phyloP scores from a whole-genome alignment of 306 rosid genomes.

The Hippophae rhamnoides region DNA sequence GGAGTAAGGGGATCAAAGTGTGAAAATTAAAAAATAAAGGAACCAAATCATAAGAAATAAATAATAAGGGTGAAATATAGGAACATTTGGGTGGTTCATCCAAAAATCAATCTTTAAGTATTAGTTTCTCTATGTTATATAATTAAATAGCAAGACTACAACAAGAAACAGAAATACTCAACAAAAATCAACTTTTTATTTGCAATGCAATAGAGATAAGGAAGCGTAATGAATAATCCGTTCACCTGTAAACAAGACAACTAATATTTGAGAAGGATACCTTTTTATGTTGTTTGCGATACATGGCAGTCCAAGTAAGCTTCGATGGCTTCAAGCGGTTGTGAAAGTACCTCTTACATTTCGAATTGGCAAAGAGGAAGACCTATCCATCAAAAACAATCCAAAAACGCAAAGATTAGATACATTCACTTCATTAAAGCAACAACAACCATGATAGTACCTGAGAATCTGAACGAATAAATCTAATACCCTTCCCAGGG shows the following conservation, averaged over 20 bases:
- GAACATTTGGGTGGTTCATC: no score
- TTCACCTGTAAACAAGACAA: not conserved
- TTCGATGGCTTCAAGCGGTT: constrained; percentile 44
- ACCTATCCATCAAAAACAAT: constrained; percentile 14
- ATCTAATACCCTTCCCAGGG: constrained; percentile 78
- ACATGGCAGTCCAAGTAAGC: constrained; percentile 51
- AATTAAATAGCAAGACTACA: no score
- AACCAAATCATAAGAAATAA: no score
- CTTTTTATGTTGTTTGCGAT: constrained; percentile 46
- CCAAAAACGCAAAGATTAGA: not conserved
- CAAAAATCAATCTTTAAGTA: no score
- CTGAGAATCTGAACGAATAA: constrained; percentile 82
- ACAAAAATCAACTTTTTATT: no score
- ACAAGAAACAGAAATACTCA: no score
- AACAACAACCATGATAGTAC: constrained; percentile 9
- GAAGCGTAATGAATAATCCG: not conserved
- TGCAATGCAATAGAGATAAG: not conserved
- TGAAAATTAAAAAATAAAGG: no score
- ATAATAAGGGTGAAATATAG: no score
- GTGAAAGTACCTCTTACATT: constrained; percentile 49
- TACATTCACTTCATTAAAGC: not conserved
- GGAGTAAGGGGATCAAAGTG: no score
- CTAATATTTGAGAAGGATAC: not conserved
- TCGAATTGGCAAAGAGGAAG: constrained; percentile 39
- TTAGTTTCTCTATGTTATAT: no score